Evolutionary conservation across 2,329 filamentous ascomycete species (phyloP).

Genomic region (Endothia cerciana): DNA sequence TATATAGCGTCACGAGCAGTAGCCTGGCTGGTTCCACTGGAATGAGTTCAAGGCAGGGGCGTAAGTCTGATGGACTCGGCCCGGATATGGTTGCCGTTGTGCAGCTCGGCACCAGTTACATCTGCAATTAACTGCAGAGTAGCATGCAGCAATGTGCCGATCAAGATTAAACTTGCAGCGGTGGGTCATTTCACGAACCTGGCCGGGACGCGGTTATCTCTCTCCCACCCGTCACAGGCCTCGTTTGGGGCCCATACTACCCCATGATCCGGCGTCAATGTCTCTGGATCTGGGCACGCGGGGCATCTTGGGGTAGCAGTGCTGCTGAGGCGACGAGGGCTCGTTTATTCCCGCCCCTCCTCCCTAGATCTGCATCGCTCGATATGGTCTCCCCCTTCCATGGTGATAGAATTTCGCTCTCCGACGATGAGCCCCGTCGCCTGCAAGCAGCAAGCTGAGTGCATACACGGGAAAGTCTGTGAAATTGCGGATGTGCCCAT

Average conservation of each 20-base stretch:
- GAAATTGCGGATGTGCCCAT: not conserved
- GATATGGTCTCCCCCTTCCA: not conserved
- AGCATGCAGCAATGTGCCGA: constrained; percentile 4
- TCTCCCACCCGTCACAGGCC: not conserved
- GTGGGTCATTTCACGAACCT: not conserved
- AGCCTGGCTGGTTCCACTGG: not conserved
- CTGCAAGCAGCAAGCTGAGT: no score
- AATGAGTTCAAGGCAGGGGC: not conserved
- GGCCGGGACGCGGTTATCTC: not conserved
- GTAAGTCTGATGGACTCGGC: not conserved
- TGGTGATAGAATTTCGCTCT: no score
- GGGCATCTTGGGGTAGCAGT: constrained; percentile 1
- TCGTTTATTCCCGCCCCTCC: not conserved
- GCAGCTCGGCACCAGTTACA: not conserved
- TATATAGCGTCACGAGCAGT: not conserved
- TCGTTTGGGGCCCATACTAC: not conserved
- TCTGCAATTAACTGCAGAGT: constrained; percentile 3
- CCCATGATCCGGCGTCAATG: not conserved
- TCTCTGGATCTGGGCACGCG: constrained; percentile 4
- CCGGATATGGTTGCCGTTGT: not conserved
- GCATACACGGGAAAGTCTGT: not conserved
- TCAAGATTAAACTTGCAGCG: not conserved
- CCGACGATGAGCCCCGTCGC: no score
- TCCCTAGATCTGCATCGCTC: not conserved
- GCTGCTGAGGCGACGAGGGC: not conserved